phyloP scores from a whole-genome alignment of 2,329 filamentous ascomycete genomes.

The Remersonia thermophila region DNA sequence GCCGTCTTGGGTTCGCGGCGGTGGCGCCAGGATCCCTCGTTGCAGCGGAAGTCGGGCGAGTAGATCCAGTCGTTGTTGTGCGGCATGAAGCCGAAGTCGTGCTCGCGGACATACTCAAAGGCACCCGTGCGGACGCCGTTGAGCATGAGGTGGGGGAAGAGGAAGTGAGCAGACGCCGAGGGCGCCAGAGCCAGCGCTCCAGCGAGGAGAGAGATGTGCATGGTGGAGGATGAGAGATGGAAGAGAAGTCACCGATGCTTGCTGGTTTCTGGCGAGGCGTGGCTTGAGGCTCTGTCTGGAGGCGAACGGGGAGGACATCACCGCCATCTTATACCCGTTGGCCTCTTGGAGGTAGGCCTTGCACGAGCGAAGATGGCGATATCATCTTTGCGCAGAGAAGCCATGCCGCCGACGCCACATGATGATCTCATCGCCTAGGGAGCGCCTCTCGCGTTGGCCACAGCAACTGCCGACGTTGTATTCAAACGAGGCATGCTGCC shows the following conservation, averaged over 20 bases:
- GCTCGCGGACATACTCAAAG: conserved; percentile 17
- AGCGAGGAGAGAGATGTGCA: conserved; percentile 3
- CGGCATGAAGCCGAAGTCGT: conserved; percentile 14
- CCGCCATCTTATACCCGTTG: too few relatives aligned
- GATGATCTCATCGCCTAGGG: too few relatives aligned
- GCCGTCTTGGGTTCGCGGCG: conserved; percentile 15
- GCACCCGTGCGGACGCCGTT: conserved; percentile 13
- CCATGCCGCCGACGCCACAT: too few relatives aligned
- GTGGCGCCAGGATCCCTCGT: conserved; percentile 19
- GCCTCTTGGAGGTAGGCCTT: too few relatives aligned
- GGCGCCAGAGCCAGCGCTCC: conserved; percentile 6
- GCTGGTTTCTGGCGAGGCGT: too few relatives aligned
- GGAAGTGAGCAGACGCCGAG: conserved; percentile 20
- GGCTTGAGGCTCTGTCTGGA: too few relatives aligned
- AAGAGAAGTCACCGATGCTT: neutral
- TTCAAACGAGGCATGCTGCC: too few relatives aligned
- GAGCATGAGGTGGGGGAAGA: conserved; percentile 19
- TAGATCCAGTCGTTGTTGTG: conserved; percentile 20
- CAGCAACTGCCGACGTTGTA: too few relatives aligned
- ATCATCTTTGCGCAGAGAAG: too few relatives aligned
- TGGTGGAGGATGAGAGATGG: neutral
- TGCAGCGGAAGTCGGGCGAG: conserved; percentile 18
- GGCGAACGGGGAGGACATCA: too few relatives aligned
- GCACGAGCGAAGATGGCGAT: too few relatives aligned
- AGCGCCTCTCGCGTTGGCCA: too few relatives aligned